Conservation (phyloP, 139 green algal genomes). For the Auxenochlorella pyrenoidosa region DNA sequence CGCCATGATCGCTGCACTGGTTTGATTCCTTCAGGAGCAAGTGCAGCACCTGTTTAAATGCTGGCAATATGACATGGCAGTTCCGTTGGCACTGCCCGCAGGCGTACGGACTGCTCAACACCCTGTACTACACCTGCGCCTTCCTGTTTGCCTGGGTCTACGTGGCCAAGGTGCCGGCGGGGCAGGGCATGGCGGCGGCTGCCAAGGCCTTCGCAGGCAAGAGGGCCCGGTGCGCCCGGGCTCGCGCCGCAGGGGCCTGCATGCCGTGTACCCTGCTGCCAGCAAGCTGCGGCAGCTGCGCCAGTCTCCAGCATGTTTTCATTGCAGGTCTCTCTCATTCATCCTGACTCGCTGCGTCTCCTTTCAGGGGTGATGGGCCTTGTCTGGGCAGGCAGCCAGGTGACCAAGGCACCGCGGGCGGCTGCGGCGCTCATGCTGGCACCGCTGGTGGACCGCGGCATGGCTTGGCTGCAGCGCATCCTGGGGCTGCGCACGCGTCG, state of each 20-base stretch:
- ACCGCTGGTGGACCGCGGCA: conserved; percentile 29
- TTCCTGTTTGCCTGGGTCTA: conserved; percentile 47
- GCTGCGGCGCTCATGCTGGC: conserved; percentile 20
- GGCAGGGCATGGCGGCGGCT: conserved; percentile 13
- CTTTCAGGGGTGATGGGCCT: conserved; percentile 56
- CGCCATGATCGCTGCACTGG: no score
- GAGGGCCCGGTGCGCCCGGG: background rate
- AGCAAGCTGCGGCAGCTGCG: background rate
- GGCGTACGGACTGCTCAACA: conserved; percentile 62
- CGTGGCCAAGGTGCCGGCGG: conserved; percentile 32
- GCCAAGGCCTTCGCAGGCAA: conserved; percentile 4
- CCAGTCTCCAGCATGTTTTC: background rate
- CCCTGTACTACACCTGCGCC: conserved; percentile 64
- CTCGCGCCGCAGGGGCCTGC: background rate
- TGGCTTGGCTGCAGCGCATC: background rate
- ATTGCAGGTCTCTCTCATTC: background rate
- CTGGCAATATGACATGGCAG: background rate
- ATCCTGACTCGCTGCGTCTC: background rate
- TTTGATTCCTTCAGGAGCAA: no score
- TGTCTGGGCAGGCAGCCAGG: conserved; percentile 74
- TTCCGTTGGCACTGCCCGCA: background rate
- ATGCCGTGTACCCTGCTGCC: no score
- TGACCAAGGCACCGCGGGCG: conserved; percentile 62
- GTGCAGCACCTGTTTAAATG: no score
- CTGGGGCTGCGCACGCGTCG: conserved; percentile 15